A percentile compares a stretch with the other conserved stretches of the same genome.
Evolutionary conservation across 2,329 filamentous ascomycete genomes (phyloP).

Genomic region (Cordyceps sp.): DNA sequence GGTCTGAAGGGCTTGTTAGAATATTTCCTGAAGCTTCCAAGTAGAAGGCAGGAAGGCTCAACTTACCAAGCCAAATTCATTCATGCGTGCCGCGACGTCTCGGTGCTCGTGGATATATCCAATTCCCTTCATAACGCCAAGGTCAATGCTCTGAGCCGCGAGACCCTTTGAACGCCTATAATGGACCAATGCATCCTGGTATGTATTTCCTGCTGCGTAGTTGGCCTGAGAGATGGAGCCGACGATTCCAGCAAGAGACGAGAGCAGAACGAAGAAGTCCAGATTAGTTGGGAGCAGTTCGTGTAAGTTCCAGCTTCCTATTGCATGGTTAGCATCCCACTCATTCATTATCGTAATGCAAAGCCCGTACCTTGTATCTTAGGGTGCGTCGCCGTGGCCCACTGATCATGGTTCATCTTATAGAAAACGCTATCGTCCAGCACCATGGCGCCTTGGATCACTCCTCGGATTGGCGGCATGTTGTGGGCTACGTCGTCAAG

Average conservation of each 20-base stretch:
- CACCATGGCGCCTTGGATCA: conserved; percentile 3
- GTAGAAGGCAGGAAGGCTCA: background rate
- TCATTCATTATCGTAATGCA: no score
- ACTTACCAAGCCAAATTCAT: background rate
- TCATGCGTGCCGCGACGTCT: background rate
- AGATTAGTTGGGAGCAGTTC: conserved; percentile 1
- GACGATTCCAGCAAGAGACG: conserved; percentile 1
- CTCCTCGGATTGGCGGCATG: conserved; percentile 1
- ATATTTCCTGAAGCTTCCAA: background rate
- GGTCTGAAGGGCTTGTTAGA: background rate
- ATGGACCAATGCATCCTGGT: conserved; percentile 2
- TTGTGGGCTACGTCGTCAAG: background rate
- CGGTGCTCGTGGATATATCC: background rate
- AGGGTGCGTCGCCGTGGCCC: background rate
- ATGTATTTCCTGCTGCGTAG: conserved; percentile 3
- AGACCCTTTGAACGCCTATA: background rate
- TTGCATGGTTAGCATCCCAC: background rate
- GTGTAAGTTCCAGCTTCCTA: conserved; percentile 2
- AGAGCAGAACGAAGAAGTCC: conserved; percentile 3
- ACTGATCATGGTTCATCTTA: background rate
- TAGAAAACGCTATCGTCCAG: conserved; percentile 1
- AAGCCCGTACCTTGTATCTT: conserved; percentile 1
- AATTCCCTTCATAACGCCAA: background rate
- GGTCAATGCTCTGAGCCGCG: background rate
- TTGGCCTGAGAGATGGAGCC: conserved; percentile 1